Evolutionary conservation across 2,329 filamentous ascomycete genomes (phyloP).

Genomic region (Penicillium hordei): DNA sequence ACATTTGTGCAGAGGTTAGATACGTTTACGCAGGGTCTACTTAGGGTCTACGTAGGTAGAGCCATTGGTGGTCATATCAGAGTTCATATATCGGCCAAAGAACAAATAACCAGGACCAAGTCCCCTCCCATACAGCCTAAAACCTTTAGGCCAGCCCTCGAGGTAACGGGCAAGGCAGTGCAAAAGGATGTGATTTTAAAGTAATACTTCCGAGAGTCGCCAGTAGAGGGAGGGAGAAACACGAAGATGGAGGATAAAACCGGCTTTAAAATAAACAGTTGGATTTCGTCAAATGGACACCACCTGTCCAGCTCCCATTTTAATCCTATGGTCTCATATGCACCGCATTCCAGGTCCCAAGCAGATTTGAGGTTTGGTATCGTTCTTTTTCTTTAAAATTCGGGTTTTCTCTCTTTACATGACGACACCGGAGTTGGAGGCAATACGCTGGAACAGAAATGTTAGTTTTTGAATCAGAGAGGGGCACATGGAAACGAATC

Average conservation of each 20-base stretch:
- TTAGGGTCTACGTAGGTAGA: neutral
- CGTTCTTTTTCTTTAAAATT: constrained; percentile 31
- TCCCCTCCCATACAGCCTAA: constrained; percentile 2
- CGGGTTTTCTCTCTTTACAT: constrained; percentile 69
- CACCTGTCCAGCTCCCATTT: constrained; percentile 18
- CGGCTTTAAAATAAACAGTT: constrained; percentile 29
- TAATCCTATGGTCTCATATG: constrained; percentile 29
- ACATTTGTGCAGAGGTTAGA: neutral
- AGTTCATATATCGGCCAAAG: constrained; percentile 13
- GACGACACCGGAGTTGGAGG: constrained; percentile 99
- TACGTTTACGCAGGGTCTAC: neutral
- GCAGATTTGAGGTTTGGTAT: constrained; percentile 30
- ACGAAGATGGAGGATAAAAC: constrained; percentile 25
- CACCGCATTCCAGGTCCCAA: constrained; percentile 28
- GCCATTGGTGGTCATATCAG: constrained; percentile 12
- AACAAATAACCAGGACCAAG: constrained; percentile 7
- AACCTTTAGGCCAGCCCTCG: constrained; percentile 2
- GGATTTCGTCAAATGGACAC: constrained; percentile 28
- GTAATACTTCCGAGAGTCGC: constrained; percentile 26
- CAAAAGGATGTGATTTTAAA: constrained; percentile 23
- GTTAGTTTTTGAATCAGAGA: constrained; percentile 3
- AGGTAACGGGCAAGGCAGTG: constrained; percentile 3
- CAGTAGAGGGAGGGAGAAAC: constrained; percentile 22
- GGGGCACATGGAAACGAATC: neutral
- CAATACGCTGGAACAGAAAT: constrained; percentile 74